A percentile compares a stretch with the other conserved stretches of the same genome.
These are phyloP conservation scores for Termitomyces sp. DNA, from an alignment of 768 basidiomycete genomes.

Conservation along the genomic window DNA sequence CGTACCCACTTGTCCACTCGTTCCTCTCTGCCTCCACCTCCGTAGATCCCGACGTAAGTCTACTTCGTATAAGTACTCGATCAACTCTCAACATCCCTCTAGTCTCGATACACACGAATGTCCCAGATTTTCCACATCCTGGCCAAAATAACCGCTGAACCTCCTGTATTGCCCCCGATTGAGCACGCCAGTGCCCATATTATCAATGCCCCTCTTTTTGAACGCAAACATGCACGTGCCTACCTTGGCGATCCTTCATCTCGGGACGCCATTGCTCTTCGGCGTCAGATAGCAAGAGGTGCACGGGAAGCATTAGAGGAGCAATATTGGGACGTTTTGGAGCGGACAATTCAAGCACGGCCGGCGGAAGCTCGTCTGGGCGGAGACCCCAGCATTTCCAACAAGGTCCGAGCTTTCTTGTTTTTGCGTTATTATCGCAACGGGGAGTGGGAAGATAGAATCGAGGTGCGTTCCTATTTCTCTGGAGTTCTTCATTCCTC, in stretches of 20 bases:
- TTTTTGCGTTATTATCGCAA: constrained; percentile 72
- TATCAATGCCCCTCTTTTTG: constrained; percentile 71
- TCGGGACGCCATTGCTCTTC: constrained; percentile 57
- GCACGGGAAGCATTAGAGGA: constrained; percentile 80
- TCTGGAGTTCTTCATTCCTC: not conserved
- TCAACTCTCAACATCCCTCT: not conserved
- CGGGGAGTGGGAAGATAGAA: constrained; percentile 82
- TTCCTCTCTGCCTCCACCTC: constrained; percentile 62
- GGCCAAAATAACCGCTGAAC: constrained; percentile 71
- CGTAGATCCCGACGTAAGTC: constrained; percentile 52
- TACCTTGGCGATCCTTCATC: constrained; percentile 68
- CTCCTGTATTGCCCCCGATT: constrained; percentile 65
- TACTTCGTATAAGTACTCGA: not conserved
- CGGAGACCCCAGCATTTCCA: constrained; percentile 84
- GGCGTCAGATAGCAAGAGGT: constrained; percentile 73
- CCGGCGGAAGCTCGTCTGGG: constrained; percentile 85
- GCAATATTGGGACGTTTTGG: constrained; percentile 82
- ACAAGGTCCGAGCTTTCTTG: constrained; percentile 87
- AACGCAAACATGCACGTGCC: constrained; percentile 75
- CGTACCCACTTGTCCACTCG: constrained; percentile 70
- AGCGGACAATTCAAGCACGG: constrained; percentile 73
- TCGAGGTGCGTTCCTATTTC: constrained; percentile 58
- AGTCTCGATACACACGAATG: constrained; percentile 54
- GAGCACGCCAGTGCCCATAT: constrained; percentile 81
- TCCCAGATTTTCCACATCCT: constrained; percentile 70